Evolutionary conservation across 129 eudicot species (phyloP), one percentile per base, ranked within the genome.

Genomic region (Tagetes patula): DNA sequence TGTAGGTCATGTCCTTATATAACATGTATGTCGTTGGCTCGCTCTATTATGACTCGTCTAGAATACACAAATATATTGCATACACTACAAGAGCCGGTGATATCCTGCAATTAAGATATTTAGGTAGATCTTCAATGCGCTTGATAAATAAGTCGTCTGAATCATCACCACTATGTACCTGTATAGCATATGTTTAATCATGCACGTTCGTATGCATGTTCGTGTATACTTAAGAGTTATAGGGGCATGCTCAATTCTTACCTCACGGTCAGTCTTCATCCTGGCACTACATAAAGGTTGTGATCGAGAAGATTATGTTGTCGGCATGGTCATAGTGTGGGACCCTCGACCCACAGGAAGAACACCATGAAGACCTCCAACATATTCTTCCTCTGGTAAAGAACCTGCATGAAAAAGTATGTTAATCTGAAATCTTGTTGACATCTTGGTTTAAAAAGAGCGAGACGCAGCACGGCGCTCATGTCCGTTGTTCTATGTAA

Each of bases 251-350:
- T 60, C 40, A 60, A 34, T 1, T 34, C 2, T 60, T 76, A 84
- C 82, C 85, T 8, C 72, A 40, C 80, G 53, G 72, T 73, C 72
- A 60, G 67, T 55, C 69, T 75, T 13, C 56, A 46, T 52, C 54
- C 27, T 9, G 47, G 70, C 75, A 80, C 76, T 70, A 54, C 48
- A 41, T 60, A 73, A 12, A 67, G 69, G 47, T 65, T 38, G 31
- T 60, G 64, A 69, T 66, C 72, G 5, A 59, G 14, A n/a, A 84
- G n/a, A 40, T 80, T 66, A 94, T 58, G 93, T 90, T 32, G 98
- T 94, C 74, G 98, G 98, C 70, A 91, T 79, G 42, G 98, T 94
- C 93, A 90, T 86, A n/a, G 89, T 86, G 61, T 96, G 88, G 73
- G 95, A 86, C 37, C 98, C 98, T 47, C 98, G 87, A 3, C 98